Evolutionary conservation across 2,329 filamentous ascomycete genomes (phyloP), one percentile per base, ranked within the genome.

Genomic region (Kalaharituber pfeilii): DNA sequence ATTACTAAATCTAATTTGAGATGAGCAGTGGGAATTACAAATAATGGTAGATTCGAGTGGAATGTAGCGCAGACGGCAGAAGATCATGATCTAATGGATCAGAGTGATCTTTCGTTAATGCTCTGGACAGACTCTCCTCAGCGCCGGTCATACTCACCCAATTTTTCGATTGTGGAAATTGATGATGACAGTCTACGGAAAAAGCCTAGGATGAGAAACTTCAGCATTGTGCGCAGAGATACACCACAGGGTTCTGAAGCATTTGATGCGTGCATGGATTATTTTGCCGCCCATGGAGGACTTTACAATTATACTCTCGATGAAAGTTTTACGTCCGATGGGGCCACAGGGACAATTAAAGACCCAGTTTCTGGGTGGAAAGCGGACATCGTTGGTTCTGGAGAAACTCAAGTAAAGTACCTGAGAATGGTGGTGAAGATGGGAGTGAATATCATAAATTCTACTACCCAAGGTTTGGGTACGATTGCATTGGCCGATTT

Each of bases 31-130:
- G 51, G 53, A 27, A 55, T 61, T 11, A n/a, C 13, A 33, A 60
- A 61, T 33, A 47, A 59, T 49, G 59, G 59, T 11, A 53, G 57
- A 52, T 61, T 60, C 42, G 26, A 42, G 30, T 61, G 59, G 59
- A 50, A 61, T 29, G 58, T 33, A 36, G 36, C 33, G 13, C 33
- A 24, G 26, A 61, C 59, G 20, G 55, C 54, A 28, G 42, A 15
- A 8, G 44, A 53, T 11, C 15, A 50, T 11, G 44, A 52, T 20
- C 53, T 61, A 25, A 49, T 29, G 15, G 45, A 59, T 27, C 57
- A 51, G 7, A 53, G 36, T 27, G 59, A 61, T 29, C 59, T 60
- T 49, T 60, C 58, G 2, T 45, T 61, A 13, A 59, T 61, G 59
- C 28, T 61, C 18, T 61, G 56, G 58, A 56, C 53, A 5, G 50